Base-by-base conservation (phyloP, 164 flowering plant genomes). In the Vitis rupestris region DNA sequence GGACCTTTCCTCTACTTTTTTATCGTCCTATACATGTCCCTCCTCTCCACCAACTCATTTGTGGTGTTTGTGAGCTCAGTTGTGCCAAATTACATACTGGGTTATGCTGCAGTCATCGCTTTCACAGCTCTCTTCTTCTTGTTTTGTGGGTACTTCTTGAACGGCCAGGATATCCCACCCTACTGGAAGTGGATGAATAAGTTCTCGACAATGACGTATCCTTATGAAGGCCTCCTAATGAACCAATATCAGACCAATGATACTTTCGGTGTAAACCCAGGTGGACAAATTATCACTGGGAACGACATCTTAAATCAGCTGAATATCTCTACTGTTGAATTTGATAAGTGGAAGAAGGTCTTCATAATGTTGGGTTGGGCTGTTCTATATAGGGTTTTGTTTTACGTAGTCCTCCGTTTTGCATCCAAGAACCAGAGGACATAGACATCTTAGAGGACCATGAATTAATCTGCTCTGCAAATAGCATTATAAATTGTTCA, bases 71-170 rank as follows among this genome's bases (percentile, higher is more conserved):
- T 87, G 9, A 88, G 91, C 80, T 84, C 90, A 1, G 82, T 90
- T 10, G 93, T 87, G 51, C 93, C 96, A 1, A 87, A 82, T 59
- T 88, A 83, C 73, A 90, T 88, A 17, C 37, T 87, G 67, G 93
- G 93, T 1, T 88, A 88, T 57, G 93, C 93, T 1, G 87, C 87
- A 0, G 97, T 88, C 29, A 86, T 90, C 44, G 96, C 93, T 1
- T 88, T 90, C 82, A 86, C 92, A 0, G 90, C 97, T 1, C 83
- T 88, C 17, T 90, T 88, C 79, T 88, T 88, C 85, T 67, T 90
- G 66, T 90, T 90, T 63, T 87, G 97, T 19, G 97, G 97, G 1
- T 87, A 83, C 74, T 90, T 88, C 82, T 55, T 89, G 81, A 76
- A 74, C 29, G 78, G 81, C 73, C 60, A 85, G 1, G 85, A 73